phyloP scores from a whole-genome alignment of 2,329 filamentous ascomycete genomes.

The Arthrinium phaeospermum region DNA sequence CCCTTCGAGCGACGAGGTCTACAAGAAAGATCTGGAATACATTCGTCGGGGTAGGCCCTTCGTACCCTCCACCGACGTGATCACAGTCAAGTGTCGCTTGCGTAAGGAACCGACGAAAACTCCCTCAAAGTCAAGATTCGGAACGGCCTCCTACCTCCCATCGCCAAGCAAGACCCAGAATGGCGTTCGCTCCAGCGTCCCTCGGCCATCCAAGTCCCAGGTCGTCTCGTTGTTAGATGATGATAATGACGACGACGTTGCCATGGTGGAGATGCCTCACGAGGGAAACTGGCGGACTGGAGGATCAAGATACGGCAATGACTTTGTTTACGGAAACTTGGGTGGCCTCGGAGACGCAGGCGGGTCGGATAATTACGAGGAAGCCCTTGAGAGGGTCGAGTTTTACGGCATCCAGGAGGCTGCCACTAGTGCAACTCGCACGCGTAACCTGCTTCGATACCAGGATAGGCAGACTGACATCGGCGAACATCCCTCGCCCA shows the following conservation, averaged over 20 bases:
- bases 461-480: neutral
- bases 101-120: neutral
- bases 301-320: neutral
- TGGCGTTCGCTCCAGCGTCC: neutral
- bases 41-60: neutral
- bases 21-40: neutral
- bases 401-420: conserved; percentile 5
- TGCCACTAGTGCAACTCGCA: neutral
- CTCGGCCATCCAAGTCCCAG: neutral
- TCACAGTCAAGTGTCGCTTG: conserved; percentile 6
- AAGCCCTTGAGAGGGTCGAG: neutral
- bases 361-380: neutral
- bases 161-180: neutral
- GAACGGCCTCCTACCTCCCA: neutral
- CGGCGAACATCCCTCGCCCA: conserved; percentile 20
- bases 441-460: conserved; percentile 14
- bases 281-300: neutral
- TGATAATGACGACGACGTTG: neutral
- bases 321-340: neutral
- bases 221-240: conserved; percentile 7
- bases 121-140: neutral
- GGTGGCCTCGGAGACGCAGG: neutral
- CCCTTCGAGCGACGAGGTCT: neutral
- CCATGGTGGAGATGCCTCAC: neutral
- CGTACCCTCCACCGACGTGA: neutral